phyloP scores from a whole-genome alignment of 495 filamentous ascomycete species.

The Xylaria palmicola region DNA sequence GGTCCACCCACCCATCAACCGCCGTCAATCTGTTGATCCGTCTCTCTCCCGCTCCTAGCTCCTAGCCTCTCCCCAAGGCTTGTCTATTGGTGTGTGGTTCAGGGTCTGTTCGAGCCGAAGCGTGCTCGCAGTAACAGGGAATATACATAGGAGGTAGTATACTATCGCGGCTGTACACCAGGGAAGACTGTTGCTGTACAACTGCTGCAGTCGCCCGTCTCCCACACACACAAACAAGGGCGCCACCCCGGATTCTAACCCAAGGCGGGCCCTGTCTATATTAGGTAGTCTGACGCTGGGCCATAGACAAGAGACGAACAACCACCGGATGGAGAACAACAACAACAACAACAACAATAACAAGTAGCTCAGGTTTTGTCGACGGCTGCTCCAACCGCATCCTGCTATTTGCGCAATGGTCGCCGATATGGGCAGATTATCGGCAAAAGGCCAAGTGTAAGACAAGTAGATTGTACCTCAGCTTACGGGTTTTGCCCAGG shows the following conservation, averaged over 20 bases:
- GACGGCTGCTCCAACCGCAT: not conserved
- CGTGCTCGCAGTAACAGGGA: not conserved
- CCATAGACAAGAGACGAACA: conserved; percentile 12
- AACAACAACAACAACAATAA: too few species aligned
- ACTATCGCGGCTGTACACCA: not conserved
- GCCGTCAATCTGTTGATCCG: conserved; percentile 14
- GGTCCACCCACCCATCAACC: conserved; percentile 26
- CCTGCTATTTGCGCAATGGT: not conserved
- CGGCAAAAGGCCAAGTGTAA: conserved; percentile 22
- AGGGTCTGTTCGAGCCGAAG: not conserved
- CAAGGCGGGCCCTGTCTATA: conserved; percentile 28
- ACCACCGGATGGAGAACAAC: not conserved
- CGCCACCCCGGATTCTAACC: conserved; percentile 33
- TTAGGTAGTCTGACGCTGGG: conserved; percentile 22
- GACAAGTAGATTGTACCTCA: conserved; percentile 14
- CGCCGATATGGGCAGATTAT: conserved; percentile 10
- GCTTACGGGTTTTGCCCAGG: not conserved
- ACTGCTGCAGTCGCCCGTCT: conserved; percentile 23
- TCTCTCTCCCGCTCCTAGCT: not conserved
- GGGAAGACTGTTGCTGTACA: conserved; percentile 22
- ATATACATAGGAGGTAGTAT: not conserved
- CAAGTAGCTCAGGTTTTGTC: not conserved
- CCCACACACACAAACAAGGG: conserved; percentile 10
- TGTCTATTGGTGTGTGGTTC: not conserved
- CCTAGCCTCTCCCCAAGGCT: conserved; percentile 1